A percentile compares a stretch with the other conserved stretches of the same genome.
Evolutionary conservation across 2,329 filamentous ascomycete genomes (phyloP).

Genomic region (Pseudogymnoascus sp.): DNA sequence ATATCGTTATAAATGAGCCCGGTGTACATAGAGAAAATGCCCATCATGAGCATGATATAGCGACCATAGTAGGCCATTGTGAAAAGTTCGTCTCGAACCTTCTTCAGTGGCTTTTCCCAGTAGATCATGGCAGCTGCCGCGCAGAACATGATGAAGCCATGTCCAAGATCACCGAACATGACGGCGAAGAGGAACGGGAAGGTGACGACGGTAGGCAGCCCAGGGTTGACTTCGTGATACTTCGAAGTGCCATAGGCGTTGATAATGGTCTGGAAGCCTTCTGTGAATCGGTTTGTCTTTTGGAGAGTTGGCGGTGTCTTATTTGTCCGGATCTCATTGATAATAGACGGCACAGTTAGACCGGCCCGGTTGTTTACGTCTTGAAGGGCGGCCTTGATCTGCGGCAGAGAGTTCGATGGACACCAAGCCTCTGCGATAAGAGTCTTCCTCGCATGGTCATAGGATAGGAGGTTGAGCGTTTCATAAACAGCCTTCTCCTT

Average conservation of each 20-base stretch:
- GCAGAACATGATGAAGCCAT: slow-evolving; percentile 80
- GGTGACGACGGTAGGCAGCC: slow-evolving; percentile 88
- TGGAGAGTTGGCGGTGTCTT: slow-evolving; percentile 96
- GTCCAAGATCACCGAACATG: slow-evolving; percentile 98
- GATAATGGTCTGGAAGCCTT: slow-evolving; percentile 97
- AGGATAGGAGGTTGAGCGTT: slow-evolving; percentile 92
- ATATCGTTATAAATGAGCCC: slow-evolving; percentile 96
- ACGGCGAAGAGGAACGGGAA: slow-evolving; percentile 99
- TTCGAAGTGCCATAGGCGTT: slow-evolving; percentile 97
- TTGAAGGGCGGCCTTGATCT: slow-evolving; percentile 88
- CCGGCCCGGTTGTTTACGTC: slow-evolving; percentile 96
- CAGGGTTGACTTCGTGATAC: slow-evolving; percentile 95
- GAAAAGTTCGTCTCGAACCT: slow-evolving; percentile 87
- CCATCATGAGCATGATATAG: slow-evolving; percentile 98
- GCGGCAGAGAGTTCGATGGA: slow-evolving; percentile 78
- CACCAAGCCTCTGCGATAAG: slow-evolving; percentile 98
- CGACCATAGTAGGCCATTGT: slow-evolving; percentile 98
- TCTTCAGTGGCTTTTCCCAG: slow-evolving; percentile 88
- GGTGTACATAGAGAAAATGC: slow-evolving; percentile 92
- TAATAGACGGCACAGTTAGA: slow-evolving; percentile 93
- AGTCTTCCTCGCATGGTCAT: slow-evolving; percentile 90
- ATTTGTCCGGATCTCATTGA: slow-evolving; percentile 94
- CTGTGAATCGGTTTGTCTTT: slow-evolving; percentile 97
- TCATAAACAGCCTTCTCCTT: slow-evolving; percentile 98
- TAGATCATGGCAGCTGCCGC: slow-evolving; percentile 90